phyloP scores from a whole-genome alignment of 2,329 filamentous ascomycete genomes.

The Epichloe sp. region DNA sequence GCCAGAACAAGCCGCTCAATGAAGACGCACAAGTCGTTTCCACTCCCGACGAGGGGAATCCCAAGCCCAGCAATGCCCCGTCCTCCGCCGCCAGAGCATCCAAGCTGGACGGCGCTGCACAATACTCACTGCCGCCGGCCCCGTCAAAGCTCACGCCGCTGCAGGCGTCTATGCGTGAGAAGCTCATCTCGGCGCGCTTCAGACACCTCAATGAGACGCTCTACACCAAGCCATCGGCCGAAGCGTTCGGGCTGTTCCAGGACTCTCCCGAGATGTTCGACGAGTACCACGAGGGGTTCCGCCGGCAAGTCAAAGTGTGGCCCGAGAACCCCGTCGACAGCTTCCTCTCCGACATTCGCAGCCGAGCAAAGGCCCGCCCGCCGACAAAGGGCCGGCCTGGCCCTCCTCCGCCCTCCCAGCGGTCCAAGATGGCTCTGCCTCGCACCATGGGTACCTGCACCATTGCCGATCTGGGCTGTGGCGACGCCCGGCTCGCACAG shows the following conservation, averaged over 20 bases:
- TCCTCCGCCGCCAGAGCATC: slow-evolving; percentile 1
- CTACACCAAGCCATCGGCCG: slow-evolving; percentile 77
- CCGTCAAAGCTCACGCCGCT: slow-evolving; percentile 69
- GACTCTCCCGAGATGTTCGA: slow-evolving; percentile 84
- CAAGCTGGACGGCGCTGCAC: slow-evolving; percentile 11
- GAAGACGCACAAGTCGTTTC: slow-evolving; percentile 4
- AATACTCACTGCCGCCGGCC: slow-evolving; percentile 27
- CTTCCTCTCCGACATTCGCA: slow-evolving; percentile 61
- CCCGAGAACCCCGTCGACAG: slow-evolving; percentile 89
- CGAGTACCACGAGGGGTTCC: slow-evolving; percentile 94
- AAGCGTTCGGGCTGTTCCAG: slow-evolving; percentile 73
- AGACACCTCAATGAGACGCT: slow-evolving; percentile 94
- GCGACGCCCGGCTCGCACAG: slow-evolving; percentile 71
- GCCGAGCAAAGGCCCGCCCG: slow-evolving; percentile 44
- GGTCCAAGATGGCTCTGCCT: slow-evolving; percentile 42
- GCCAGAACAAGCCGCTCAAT: slow-evolving; percentile 12
- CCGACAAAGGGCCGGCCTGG: slow-evolving; percentile 16
- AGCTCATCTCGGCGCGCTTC: slow-evolving; percentile 90
- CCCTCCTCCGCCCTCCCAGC: slow-evolving; percentile 12
- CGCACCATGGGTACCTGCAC: slow-evolving; percentile 59
- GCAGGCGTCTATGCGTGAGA: slow-evolving; percentile 87
- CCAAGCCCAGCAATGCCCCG: slow-evolving; percentile 5
- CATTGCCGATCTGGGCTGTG: slow-evolving; percentile 86
- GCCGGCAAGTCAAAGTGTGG: slow-evolving; percentile 90
- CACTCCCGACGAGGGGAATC: slow-evolving; percentile 8